Conservation (phyloP, 805 yeast genomes). For the Spencermartinsiella europaea region DNA sequence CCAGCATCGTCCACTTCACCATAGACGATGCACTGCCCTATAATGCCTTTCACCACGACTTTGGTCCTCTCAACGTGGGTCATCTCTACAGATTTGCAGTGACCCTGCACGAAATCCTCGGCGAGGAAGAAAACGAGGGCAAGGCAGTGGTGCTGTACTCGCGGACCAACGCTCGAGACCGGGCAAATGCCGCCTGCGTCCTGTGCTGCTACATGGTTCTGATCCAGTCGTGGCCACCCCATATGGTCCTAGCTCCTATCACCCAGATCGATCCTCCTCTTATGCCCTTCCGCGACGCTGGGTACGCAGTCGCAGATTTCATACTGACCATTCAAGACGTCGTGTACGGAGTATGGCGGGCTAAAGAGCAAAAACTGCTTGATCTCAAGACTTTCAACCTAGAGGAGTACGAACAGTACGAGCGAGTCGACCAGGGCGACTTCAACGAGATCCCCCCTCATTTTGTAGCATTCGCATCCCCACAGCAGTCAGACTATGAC, state of each 20-base stretch:
- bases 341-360: conserved; percentile 96
- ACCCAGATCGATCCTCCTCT: conserved; percentile 90
- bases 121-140: conserved; percentile 75
- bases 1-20: conserved; percentile 75
- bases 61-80: conserved; percentile 94
- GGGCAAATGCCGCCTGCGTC: conserved; percentile 93
- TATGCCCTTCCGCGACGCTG: conserved; percentile 95
- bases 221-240: conserved; percentile 98
- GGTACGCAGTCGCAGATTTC: conserved; percentile 92
- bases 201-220: conserved; percentile 90
- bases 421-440: conserved; percentile 95
- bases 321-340: conserved; percentile 91
- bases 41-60: conserved; percentile 92
- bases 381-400: conserved; percentile 82
- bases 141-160: conserved; percentile 91
- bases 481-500: conserved; percentile 44
- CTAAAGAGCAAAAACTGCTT: conserved; percentile 84
- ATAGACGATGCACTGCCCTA: conserved; percentile 90
- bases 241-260: conserved; percentile 91
- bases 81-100: conserved; percentile 94
- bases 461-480: conserved; percentile 96
- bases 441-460: conserved; percentile 88
- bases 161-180: conserved; percentile 67
- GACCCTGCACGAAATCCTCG: conserved; percentile 82
- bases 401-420: conserved; percentile 92